Evolutionary conservation across 352 stramenopile genomes (phyloP).

Genomic region (Pythium aquatile): DNA sequence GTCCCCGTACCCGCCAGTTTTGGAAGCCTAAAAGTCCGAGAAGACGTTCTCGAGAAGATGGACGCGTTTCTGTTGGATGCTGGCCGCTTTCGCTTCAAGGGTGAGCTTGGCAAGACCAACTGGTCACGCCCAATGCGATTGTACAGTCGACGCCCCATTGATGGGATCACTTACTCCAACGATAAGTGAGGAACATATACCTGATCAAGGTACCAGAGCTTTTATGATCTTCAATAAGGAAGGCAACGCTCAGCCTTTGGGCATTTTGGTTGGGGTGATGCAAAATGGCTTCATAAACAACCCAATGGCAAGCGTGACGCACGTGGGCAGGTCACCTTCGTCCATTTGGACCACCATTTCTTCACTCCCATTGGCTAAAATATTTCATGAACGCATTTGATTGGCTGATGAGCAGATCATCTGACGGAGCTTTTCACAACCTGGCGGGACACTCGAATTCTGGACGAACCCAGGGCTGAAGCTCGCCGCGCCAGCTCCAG

Average conservation of each 20-base stretch:
- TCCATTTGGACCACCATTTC: neutral
- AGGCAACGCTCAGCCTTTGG: too few species aligned
- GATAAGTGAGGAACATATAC: neutral
- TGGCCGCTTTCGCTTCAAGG: conserved; percentile 62
- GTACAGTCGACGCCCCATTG: conserved; percentile 47
- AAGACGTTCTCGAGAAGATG: conserved; percentile 66
- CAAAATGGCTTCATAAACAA: neutral
- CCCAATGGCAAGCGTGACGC: conserved; percentile 8
- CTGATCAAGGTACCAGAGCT: neutral
- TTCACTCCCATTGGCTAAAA: conserved; percentile 15
- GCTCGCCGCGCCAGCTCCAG: neutral
- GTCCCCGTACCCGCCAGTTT: conserved; percentile 60
- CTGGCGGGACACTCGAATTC: neutral
- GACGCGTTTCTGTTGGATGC: conserved; percentile 54
- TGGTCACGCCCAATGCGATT: conserved; percentile 73
- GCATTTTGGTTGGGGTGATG: neutral
- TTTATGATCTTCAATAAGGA: too few species aligned
- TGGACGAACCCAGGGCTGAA: neutral
- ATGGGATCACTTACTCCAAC: neutral
- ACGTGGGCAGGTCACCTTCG: neutral
- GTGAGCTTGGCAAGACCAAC: conserved; percentile 73
- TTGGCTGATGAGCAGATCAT: conserved; percentile 15
- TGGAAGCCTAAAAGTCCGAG: conserved; percentile 50
- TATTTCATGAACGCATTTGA: neutral
- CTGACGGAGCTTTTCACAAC: conserved; percentile 2